Conservation (phyloP, 306 rosid species). For the Castanospermum australe region DNA sequence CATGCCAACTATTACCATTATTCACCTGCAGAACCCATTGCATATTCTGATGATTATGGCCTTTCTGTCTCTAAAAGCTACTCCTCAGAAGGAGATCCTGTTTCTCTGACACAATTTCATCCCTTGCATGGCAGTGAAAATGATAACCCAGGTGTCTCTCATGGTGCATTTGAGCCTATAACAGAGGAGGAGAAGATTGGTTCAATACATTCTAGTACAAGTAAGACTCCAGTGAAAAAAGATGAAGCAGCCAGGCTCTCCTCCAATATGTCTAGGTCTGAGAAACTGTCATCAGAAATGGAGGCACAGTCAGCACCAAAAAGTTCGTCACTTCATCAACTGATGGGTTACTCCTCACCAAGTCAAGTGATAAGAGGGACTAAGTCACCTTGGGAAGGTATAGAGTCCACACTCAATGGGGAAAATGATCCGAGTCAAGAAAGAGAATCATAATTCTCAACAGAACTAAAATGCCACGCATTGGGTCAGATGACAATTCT, state of each 20-base stretch:
- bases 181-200: constrained; percentile 28
- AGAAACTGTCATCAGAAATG: constrained; percentile 42
- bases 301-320: constrained; percentile 30
- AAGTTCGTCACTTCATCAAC: constrained; percentile 67
- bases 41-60: constrained; percentile 61
- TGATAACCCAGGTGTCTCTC: constrained; percentile 22
- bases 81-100: constrained; percentile 62
- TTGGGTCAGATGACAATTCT: neutral
- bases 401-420: constrained; percentile 27
- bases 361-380: constrained; percentile 60
- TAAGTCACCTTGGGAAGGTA: constrained; percentile 25
- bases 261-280: constrained; percentile 25
- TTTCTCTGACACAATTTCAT: constrained; percentile 30
- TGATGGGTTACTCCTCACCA: constrained; percentile 86
- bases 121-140: constrained; percentile 31
- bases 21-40: constrained; percentile 46
- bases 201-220: constrained; percentile 38
- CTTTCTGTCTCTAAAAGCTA: constrained; percentile 46
- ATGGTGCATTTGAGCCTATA: constrained; percentile 25
- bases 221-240: constrained; percentile 15
- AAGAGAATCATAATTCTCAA: neutral
- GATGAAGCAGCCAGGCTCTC: constrained; percentile 35
- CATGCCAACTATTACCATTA: constrained; percentile 33
- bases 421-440: constrained; percentile 20
- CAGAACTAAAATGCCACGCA: neutral